Evolutionary conservation across 257 asterid genomes (phyloP), one percentile per base, ranked within the genome.

Genomic region (Salvia miltiorrhiza): DNA sequence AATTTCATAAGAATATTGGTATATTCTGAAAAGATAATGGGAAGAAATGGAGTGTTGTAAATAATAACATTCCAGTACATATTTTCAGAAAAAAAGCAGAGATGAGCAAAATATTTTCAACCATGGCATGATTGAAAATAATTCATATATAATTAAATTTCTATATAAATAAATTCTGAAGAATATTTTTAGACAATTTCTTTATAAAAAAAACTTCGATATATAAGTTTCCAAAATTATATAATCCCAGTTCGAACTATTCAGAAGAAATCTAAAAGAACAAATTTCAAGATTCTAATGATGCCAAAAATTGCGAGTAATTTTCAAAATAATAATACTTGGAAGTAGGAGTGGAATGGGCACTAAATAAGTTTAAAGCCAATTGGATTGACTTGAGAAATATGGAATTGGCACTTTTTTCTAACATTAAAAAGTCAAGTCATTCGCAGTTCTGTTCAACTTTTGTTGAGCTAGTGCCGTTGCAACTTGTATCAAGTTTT

Each of bases 331-430:
- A 30, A 2, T 50, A 61, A 68, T 75, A 45, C 23, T 41, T 52
- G 23, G 37, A 26, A 16, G 59, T 53, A 41, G 52, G 71, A 66
- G 77, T 71, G 81, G 73, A 24, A 65, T 45, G 68, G 33, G 78
- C 81, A 72, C 78, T 67, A 62, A 43, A 69, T 60, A 62, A 37
- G 62, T 71, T 49, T 32, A 19, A 57, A 40, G 39, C 71, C 71
- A 58, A 39, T 66, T 53, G 40, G 74, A 77, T 72, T 60, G 77
- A 65, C 58, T 66, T 66, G 47, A 71, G 59, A 69, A 47, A 76
- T 59, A 59, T 76, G 71, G 75, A 61, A 45, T 8, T 75, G 5
- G 0, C 63, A 69, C 61, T 67, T 52, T 52, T 21, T 63, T 39
- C 35, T 30, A 39, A 7, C 28, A 33, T 50, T 76, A 39, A 41